Evolutionary conservation across 2,329 filamentous ascomycete genomes (phyloP), one percentile per base, ranked within the genome.

Genomic region (Cordyceps farinosa): DNA sequence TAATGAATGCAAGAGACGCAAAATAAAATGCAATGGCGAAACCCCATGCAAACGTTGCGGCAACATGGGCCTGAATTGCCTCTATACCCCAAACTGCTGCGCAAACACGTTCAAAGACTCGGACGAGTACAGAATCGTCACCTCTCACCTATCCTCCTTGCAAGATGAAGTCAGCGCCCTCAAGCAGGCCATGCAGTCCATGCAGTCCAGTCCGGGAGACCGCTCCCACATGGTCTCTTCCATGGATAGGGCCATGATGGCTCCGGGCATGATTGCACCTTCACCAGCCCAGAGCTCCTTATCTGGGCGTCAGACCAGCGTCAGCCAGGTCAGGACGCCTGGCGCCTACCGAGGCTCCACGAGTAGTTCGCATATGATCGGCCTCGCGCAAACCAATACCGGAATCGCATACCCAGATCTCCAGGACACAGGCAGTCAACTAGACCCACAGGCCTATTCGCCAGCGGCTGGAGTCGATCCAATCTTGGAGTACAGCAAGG

Each of bases 321-420:
- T 74, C 11, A 22, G 50, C 30, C 50, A 79, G 34, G 71, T 80
- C 3, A 82, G 82, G 66, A 72, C 85, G 67, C 85, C 84, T 64
- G 85, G 87, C 4, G 83, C 85, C 30, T 97, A 95, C 72, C 88
- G 90, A 63, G 93, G 92, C 0, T 91, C 92, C 1, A 97, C 92
- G 0, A 96, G 91, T 75, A 89, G 87, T 53, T 87, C 89, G 2
- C 97, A 93, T 76, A 93, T 90, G 67, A 84, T 97, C 36, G 90
- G 94, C 66, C 88, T 97, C 15, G 92, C 93, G 42, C 93, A 92
- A 44, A 89, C 92, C 71, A 93, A 88, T 65, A 96, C 97, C 90
- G 92, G 92, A 22, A 62, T 55, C 42, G 1, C 38, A 4, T 95
- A 96, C 71, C 87, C 86, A 34, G 84, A 82, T 1, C 78, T 86